A percentile compares a stretch with the other conserved stretches of the same genome.
Conservation (phyloP, 2,329 filamentous ascomycete genomes). For the Lanzia echinophila region DNA sequence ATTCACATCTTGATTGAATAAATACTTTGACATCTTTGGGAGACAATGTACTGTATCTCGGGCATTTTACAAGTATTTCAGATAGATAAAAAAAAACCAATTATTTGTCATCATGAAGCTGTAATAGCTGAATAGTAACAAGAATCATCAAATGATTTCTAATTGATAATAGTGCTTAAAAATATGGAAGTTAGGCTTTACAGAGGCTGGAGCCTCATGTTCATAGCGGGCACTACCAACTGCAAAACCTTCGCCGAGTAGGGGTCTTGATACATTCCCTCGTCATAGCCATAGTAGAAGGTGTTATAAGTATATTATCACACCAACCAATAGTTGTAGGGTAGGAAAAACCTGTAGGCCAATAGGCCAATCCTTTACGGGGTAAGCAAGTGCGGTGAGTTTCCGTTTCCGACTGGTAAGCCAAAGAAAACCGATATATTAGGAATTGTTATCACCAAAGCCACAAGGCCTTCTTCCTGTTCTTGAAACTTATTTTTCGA, state of each 20-base stretch:
- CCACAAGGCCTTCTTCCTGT: too few species aligned
- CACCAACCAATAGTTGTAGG: too few species aligned
- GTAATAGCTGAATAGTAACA: too few species aligned
- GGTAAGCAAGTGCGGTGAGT: background rate
- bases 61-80: too few species aligned
- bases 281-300: background rate
- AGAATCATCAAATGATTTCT: too few species aligned
- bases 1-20: too few species aligned
- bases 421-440: background rate
- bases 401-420: background rate
- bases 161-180: background rate
- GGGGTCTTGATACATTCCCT: background rate
- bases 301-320: background rate
- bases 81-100: too few species aligned
- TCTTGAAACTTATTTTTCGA: too few species aligned
- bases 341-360: background rate
- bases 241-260: background rate
- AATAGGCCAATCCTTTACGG: background rate
- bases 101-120: too few species aligned
- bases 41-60: too few species aligned
- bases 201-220: conserved; percentile 8
- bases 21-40: too few species aligned
- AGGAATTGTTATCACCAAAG: too few species aligned
- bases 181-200: background rate
- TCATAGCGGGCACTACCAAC: conserved; percentile 3